Evolutionary conservation across 2,329 filamentous ascomycete genomes (phyloP).

Genomic region (Pleurostoma richardsiae): DNA sequence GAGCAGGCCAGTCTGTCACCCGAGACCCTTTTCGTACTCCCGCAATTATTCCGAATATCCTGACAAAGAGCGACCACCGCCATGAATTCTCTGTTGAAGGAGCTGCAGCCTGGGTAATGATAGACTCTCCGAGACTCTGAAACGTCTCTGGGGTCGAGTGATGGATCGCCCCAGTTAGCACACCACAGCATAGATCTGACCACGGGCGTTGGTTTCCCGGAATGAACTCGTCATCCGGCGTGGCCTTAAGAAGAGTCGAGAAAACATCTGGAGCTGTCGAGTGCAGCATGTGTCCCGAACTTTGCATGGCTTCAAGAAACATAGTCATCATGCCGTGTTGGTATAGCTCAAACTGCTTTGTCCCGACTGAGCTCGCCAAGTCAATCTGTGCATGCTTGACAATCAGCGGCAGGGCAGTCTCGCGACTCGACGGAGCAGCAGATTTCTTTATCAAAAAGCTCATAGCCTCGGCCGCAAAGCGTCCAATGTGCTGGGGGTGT

Average conservation of each 20-base stretch:
- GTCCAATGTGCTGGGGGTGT: conserved; percentile 80
- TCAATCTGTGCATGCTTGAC: conserved; percentile 68
- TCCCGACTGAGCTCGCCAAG: conserved; percentile 47
- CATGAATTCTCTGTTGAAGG: conserved; percentile 31
- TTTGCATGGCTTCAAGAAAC: conserved; percentile 76
- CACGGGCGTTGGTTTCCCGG: conserved; percentile 44
- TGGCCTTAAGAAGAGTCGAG: conserved; percentile 41
- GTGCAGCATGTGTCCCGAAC: conserved; percentile 53
- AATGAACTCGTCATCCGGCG: conserved; percentile 44
- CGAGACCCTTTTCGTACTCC: conserved; percentile 78
- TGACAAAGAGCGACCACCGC: conserved; percentile 42
- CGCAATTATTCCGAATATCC: conserved; percentile 63
- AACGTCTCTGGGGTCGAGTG: conserved; percentile 74
- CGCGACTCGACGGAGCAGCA: conserved; percentile 69
- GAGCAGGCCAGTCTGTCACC: conserved; percentile 63
- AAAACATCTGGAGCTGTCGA: conserved; percentile 53
- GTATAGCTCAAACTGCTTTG: conserved; percentile 62
- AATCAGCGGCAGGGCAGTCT: conserved; percentile 66
- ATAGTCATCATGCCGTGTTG: conserved; percentile 87
- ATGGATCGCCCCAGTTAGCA: conserved; percentile 78
- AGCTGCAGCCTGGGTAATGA: conserved; percentile 46
- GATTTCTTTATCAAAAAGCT: conserved; percentile 92
- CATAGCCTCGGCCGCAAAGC: conserved; percentile 91
- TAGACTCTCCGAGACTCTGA: conserved; percentile 56
- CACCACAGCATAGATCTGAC: conserved; percentile 66